Conservation (phyloP, 2,329 filamentous ascomycete genomes). For the Fusarium falciforme region DNA sequence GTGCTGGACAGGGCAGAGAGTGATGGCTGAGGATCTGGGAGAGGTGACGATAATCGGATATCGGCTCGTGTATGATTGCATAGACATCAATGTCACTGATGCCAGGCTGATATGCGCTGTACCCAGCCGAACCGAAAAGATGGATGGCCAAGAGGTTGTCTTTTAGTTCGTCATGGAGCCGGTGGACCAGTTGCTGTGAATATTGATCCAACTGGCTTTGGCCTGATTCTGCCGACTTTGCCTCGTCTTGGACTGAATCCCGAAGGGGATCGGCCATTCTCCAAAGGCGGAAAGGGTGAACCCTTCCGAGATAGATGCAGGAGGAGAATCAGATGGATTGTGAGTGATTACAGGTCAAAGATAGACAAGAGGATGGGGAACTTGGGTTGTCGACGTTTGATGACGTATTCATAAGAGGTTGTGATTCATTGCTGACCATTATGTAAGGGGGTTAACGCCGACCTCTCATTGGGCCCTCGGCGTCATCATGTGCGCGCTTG, state of each 20-base stretch:
- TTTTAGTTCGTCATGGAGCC: background rate
- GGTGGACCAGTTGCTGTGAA: background rate
- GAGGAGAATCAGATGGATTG: background rate
- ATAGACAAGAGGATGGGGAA: background rate
- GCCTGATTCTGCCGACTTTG: background rate
- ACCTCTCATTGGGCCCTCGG: background rate
- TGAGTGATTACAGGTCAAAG: background rate
- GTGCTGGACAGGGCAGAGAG: constrained; percentile 1
- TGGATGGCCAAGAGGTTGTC: constrained; percentile 13
- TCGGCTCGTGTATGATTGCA: background rate
- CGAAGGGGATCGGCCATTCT: background rate
- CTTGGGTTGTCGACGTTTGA: background rate
- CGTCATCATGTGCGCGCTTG: background rate
- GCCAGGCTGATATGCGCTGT: constrained; percentile 5
- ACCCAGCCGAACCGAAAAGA: constrained; percentile 24
- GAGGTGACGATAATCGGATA: background rate
- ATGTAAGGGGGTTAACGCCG: background rate
- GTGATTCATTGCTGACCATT: background rate
- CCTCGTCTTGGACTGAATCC: background rate
- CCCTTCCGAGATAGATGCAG: background rate
- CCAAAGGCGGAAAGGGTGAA: background rate
- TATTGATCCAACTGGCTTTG: background rate
- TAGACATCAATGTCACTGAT: constrained; percentile 22
- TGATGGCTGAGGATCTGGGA: background rate
- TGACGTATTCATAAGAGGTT: background rate